Conservation (phyloP, 768 basidiomycete genomes). For the Hericium rajendrae region DNA sequence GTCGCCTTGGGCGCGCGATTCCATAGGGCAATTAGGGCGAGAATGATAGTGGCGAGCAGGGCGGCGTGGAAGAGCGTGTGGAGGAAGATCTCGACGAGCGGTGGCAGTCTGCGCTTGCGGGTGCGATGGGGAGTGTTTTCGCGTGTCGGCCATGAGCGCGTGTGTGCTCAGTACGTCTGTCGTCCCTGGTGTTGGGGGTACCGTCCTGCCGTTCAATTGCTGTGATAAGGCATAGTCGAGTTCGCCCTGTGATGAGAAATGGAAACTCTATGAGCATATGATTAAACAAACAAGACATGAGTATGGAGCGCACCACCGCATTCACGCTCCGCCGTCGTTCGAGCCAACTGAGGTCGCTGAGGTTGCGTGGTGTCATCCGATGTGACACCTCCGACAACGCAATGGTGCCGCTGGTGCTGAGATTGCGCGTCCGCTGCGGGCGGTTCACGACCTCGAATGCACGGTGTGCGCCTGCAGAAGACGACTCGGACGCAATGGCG, state of each 20-base stretch:
- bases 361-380: constrained; percentile 37
- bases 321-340: constrained; percentile 63
- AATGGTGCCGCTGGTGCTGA: constrained; percentile 32
- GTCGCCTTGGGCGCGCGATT: constrained; percentile 38
- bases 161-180: constrained; percentile 37
- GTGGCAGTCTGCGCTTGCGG: constrained; percentile 27
- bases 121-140: constrained; percentile 15
- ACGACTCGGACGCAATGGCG: constrained; percentile 15
- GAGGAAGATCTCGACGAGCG: constrained; percentile 27
- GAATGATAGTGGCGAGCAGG: constrained; percentile 46
- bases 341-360: constrained; percentile 74
- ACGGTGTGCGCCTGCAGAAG: constrained; percentile 15
- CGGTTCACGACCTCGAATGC: constrained; percentile 44
- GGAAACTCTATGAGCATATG: background rate
- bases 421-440: constrained; percentile 44
- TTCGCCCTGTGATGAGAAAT: constrained; percentile 44
- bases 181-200: constrained; percentile 42
- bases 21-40: constrained; percentile 55
- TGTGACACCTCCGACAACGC: constrained; percentile 30
- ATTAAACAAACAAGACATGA: background rate
- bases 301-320: constrained; percentile 44
- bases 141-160: constrained; percentile 20
- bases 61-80: constrained; percentile 48
- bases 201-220: constrained; percentile 32
- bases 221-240: constrained; percentile 61